Percentiles rank a stretch among this genome's conserved stretches.
Conservation (phyloP, 225 moss, liverwort and hornwort species). For the Polytrichum formosum region DNA sequence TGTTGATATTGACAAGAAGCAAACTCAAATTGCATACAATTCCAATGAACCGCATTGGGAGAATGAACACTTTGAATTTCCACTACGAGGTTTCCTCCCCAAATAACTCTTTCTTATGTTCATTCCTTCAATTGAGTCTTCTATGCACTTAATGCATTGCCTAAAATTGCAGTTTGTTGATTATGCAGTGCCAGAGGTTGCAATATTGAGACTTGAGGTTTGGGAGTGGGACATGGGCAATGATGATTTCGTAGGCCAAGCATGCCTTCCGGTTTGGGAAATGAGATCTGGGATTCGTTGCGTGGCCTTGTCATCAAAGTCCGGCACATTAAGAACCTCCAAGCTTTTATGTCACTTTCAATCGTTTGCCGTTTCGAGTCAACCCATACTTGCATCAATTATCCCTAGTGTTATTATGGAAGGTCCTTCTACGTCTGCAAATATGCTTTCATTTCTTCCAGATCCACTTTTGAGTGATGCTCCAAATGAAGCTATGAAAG, state of each 20-base stretch:
- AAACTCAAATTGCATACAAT: slow-evolving; percentile 18
- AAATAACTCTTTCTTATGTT: too few species aligned
- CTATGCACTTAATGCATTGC: background rate
- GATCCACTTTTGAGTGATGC: too few species aligned
- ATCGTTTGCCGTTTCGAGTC: background rate
- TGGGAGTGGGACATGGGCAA: slow-evolving; percentile 66
- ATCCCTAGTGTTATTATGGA: too few species aligned
- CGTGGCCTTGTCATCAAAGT: slow-evolving; percentile 56
- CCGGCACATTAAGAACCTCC: slow-evolving; percentile 42
- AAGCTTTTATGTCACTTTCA: slow-evolving; percentile 72
- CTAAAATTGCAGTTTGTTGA: background rate
- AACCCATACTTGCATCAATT: background rate
- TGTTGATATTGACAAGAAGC: slow-evolving; percentile 32
- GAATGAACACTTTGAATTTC: slow-evolving; percentile 32
- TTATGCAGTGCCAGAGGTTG: slow-evolving; percentile 79
- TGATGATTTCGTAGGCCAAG: slow-evolving; percentile 93
- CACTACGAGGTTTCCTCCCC: slow-evolving; percentile 38
- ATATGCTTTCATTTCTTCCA: too few species aligned
- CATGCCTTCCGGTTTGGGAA: slow-evolving; percentile 57
- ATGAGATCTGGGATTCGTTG: slow-evolving; percentile 67
- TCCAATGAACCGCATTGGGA: slow-evolving; percentile 57
- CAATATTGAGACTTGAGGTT: slow-evolving; percentile 79
- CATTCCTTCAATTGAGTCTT: background rate
- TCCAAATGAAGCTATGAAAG: too few species aligned
- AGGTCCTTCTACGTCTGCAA: too few species aligned